Conservation (phyloP, 805 yeast genomes). For the Ogataea ramenticola region DNA sequence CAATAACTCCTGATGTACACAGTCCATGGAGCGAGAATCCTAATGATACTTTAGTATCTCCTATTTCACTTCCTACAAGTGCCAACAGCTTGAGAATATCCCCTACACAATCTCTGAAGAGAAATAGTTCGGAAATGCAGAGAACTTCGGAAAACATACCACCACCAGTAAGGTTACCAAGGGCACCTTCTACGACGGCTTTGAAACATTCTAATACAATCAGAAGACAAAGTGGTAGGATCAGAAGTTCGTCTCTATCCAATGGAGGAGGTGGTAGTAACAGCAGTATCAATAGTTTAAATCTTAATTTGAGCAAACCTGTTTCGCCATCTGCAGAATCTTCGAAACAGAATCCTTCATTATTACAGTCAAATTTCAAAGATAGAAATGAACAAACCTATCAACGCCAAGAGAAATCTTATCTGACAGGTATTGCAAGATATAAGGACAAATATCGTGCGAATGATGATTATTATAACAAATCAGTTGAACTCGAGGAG, state of each 20-base stretch:
- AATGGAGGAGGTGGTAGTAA: too few species aligned
- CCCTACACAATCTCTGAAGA: background rate
- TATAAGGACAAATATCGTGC: conserved; percentile 23
- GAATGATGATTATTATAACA: conserved; percentile 48
- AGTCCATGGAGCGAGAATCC: background rate
- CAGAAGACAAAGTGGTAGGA: background rate
- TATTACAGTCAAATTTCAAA: conserved; percentile 24
- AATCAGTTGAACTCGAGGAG: conserved; percentile 32
- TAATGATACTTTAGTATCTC: background rate
- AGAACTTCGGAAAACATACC: background rate
- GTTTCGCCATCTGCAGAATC: background rate
- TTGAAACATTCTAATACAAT: background rate
- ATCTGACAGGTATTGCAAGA: conserved; percentile 36
- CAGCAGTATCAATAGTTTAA: background rate
- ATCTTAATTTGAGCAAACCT: background rate
- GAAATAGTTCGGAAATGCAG: background rate
- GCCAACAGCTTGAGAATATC: background rate
- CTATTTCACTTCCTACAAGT: background rate
- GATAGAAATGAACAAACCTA: conserved; percentile 32
- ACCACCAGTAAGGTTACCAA: background rate
- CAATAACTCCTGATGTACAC: background rate
- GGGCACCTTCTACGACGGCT: background rate
- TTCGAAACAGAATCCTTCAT: conserved; percentile 19
- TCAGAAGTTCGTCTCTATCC: background rate
- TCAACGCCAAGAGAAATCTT: conserved; percentile 46